Base-by-base conservation (phyloP, 1,284 basidiomycete genomes). In the Rhodofomes roseus region DNA sequence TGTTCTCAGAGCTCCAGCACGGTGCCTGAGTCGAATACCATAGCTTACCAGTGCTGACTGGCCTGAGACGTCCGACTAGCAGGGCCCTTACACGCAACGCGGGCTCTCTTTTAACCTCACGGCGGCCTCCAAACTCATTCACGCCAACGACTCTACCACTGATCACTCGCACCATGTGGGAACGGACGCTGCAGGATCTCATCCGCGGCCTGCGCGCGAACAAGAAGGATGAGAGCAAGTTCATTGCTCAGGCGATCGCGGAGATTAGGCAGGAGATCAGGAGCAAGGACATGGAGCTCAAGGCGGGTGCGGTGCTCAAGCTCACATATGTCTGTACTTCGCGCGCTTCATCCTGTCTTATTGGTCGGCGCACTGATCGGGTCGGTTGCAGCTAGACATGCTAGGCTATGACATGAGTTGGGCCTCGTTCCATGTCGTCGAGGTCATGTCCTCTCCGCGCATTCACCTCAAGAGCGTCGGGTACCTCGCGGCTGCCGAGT, bases 211-310 rank as follows among this genome's bases (percentile, higher is more conserved):
- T 96, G 63, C 87, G 94, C 58, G 90, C 90, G 55, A 91, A 92
- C 77, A 93, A 91, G 78, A 83, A 84, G 66, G 91, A 93, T 77
- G 89, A 93, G 73, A 77, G 83, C 69, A 90, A 87, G 73, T 93
- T 93, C 75, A 90, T 93, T 66, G 81, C 86, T 0, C 85, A 89
- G 68, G 90, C 89, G 0, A 86, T 93, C 16, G 87, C 92, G 60
- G 90, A 99, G 79, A 97, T 98, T 68, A 81, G 93, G 61, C 81
- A 84, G 60, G 97, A 99, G 78, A 88, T 98, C 69, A 91, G 87
- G 75, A 87, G 85, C 69, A 95, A 94, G 70, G 97, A 99, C 71
- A 96, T 98, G 92, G 93, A 95, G 65, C 83, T 99, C 66, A 99
- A 99, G 76, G 94, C 95, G 0, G 95, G 85, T 34, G 97, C 95